These are phyloP conservation scores for Pyrenopolyporus hunteri DNA, from an alignment of 495 filamentous ascomycete species.

Conservation along the genomic window DNA sequence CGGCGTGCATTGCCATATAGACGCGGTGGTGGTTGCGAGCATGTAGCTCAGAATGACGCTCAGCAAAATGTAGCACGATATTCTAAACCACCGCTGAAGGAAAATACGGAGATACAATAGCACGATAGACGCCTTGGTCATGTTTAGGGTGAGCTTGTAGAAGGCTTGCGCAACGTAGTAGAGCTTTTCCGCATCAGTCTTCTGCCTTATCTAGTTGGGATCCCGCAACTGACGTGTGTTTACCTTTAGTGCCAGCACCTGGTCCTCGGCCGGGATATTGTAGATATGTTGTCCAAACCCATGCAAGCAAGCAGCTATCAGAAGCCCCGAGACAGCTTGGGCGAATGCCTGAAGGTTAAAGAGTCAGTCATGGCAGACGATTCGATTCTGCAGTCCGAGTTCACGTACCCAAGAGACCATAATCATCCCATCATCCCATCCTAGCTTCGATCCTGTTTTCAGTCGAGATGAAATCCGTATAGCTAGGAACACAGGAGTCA, in stretches of 20 bases:
- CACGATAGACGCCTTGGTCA: conserved; percentile 46
- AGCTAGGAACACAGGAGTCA: conserved; percentile 41
- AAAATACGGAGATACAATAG: conserved; percentile 48
- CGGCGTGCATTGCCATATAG: conserved; percentile 61
- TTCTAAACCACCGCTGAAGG: conserved; percentile 40
- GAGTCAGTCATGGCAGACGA: conserved; percentile 6
- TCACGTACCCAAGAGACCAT: conserved; percentile 42
- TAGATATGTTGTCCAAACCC: conserved; percentile 47
- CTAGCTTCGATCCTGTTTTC: conserved; percentile 40
- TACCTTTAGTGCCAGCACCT: conserved; percentile 43
- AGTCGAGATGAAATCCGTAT: conserved; percentile 43
- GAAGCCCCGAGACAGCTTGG: conserved; percentile 37
- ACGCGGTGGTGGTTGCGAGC: conserved; percentile 38
- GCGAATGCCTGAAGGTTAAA: conserved; percentile 34
- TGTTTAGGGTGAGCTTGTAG: conserved; percentile 43
- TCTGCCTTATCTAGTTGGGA: not conserved
- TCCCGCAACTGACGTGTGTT: not conserved
- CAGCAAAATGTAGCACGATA: conserved; percentile 35
- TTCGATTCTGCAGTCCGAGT: not conserved
- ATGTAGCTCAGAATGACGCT: conserved; percentile 34
- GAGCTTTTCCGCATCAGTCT: conserved; percentile 21
- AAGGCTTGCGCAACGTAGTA: conserved; percentile 43
- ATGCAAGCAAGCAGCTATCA: conserved; percentile 44
- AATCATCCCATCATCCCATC: conserved; percentile 47
- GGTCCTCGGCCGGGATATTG: conserved; percentile 36